These are phyloP conservation scores for Pogostemon cablin DNA, from an alignment of 257 asterid genomes.

Conservation along the genomic window DNA sequence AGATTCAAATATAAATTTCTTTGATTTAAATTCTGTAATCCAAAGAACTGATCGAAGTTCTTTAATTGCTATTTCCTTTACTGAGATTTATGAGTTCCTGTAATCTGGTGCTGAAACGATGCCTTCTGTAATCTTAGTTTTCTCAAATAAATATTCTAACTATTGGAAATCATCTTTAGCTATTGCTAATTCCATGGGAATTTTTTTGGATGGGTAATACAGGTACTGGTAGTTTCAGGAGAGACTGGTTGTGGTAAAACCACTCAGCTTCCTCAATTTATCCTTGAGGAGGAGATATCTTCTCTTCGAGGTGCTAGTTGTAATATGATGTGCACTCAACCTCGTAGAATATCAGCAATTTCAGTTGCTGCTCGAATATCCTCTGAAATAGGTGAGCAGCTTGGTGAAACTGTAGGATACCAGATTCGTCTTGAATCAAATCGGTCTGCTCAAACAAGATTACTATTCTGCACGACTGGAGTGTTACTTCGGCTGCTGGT, in stretches of 20 bases:
- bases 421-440: conserved; percentile 90
- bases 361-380: conserved; percentile 94
- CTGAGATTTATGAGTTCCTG: conserved; percentile 4
- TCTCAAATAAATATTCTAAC: not conserved
- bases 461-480: conserved; percentile 97
- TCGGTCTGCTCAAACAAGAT: conserved; percentile 80
- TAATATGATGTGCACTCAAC: conserved; percentile 91
- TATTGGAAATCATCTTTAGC: conserved; percentile 2
- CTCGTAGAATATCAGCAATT: conserved; percentile 96
- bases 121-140: conserved; percentile 8
- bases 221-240: conserved; percentile 97
- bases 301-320: conserved; percentile 77
- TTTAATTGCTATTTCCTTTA: not conserved
- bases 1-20: not conserved
- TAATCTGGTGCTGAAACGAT: conserved; percentile 18
- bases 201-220: conserved; percentile 30
- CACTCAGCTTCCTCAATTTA: conserved; percentile 98
- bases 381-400: conserved; percentile 90
- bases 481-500: conserved; percentile 92
- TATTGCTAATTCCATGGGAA: conserved; percentile 18
- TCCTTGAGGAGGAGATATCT: conserved; percentile 89
- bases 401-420: conserved; percentile 93
- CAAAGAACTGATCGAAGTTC: not conserved
- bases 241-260: conserved; percentile 99
- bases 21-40: conserved; percentile 6